Evolutionary conservation across 2,329 filamentous ascomycete species (phyloP).

Genomic region (Verticillium albo-atrum): DNA sequence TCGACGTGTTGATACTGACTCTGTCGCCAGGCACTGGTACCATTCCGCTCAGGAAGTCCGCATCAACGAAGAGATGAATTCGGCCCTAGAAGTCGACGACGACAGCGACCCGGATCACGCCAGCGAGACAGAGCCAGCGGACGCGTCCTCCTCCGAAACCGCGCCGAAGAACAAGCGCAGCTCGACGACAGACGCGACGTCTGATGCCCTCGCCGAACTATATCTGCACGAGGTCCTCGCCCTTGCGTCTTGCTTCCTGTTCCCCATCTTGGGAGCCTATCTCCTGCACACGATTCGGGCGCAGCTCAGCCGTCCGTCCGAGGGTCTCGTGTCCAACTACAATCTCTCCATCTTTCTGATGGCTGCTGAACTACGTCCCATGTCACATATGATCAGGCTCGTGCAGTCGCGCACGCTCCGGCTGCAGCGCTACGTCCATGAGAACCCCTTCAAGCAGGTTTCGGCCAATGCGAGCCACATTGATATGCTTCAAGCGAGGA

Average conservation of each 20-base stretch:
- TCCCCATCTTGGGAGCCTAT: constrained; percentile 76
- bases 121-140: constrained; percentile 5
- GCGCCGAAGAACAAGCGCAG: constrained; percentile 13
- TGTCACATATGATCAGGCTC: constrained; percentile 77
- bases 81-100: constrained; percentile 37
- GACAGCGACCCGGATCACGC: constrained; percentile 36
- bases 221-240: constrained; percentile 72
- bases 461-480: constrained; percentile 34
- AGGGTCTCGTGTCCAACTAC: constrained; percentile 85
- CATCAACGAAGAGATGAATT: constrained; percentile 40
- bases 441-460: constrained; percentile 40
- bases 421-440: constrained; percentile 68
- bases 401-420: constrained; percentile 75
- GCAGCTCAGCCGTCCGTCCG: constrained; percentile 77
- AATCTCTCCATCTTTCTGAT: constrained; percentile 89
- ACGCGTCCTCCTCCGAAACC: constrained; percentile 18
- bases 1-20: no score
- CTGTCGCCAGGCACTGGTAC: constrained; percentile 62
- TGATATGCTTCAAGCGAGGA: constrained; percentile 55
- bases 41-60: constrained; percentile 62
- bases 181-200: constrained; percentile 11
- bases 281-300: constrained; percentile 76
- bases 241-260: constrained; percentile 71
- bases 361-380: constrained; percentile 78
- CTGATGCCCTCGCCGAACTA: constrained; percentile 56